A percentile compares a stretch with the other conserved stretches of the same genome.
phyloP scores from a whole-genome alignment of 768 basidiomycete species.

The Collybia nuda region DNA sequence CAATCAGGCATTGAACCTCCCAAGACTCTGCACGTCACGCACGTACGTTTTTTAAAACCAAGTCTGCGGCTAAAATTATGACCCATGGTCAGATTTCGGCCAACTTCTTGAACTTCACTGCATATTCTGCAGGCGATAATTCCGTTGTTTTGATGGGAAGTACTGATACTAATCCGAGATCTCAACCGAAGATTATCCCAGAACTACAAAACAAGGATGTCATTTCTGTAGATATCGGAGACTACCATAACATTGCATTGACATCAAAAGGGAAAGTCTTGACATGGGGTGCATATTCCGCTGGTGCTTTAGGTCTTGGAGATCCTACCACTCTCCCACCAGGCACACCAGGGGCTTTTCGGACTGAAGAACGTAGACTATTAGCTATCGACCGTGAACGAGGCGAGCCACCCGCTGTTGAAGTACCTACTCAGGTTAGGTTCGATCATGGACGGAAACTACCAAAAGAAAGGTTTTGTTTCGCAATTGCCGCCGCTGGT shows the following conservation, averaged over 20 bases:
- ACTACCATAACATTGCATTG: conserved; percentile 90
- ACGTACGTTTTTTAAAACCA: conserved; percentile 49
- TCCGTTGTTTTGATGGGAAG: conserved; percentile 79
- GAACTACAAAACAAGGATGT: conserved; percentile 74
- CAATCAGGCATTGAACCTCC: conserved; percentile 29
- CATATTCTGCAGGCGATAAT: conserved; percentile 67
- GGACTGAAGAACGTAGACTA: conserved; percentile 29
- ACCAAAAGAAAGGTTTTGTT: conserved; percentile 66
- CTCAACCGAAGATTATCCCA: conserved; percentile 62
- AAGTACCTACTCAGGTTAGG: conserved; percentile 65
- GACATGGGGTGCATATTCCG: conserved; percentile 79
- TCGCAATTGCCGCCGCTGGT: conserved; percentile 78
- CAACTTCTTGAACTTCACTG: conserved; percentile 79
- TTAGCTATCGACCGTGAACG: conserved; percentile 24
- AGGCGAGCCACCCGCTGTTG: conserved; percentile 43
- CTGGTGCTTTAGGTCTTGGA: conserved; percentile 85
- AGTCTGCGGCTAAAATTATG: neutral
- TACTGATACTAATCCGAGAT: conserved; percentile 38
- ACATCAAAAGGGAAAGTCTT: conserved; percentile 73
- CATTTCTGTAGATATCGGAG: conserved; percentile 88
- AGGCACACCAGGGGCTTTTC: conserved; percentile 64
- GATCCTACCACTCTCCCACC: conserved; percentile 55
- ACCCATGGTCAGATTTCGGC: conserved; percentile 69
- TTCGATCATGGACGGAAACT: conserved; percentile 62
- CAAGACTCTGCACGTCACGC: conserved; percentile 63